Evolutionary conservation across 371 early-diverging fungal genomes (phyloP), one percentile per base, ranked within the genome.

Genomic region (Lichtheimia ornata): DNA sequence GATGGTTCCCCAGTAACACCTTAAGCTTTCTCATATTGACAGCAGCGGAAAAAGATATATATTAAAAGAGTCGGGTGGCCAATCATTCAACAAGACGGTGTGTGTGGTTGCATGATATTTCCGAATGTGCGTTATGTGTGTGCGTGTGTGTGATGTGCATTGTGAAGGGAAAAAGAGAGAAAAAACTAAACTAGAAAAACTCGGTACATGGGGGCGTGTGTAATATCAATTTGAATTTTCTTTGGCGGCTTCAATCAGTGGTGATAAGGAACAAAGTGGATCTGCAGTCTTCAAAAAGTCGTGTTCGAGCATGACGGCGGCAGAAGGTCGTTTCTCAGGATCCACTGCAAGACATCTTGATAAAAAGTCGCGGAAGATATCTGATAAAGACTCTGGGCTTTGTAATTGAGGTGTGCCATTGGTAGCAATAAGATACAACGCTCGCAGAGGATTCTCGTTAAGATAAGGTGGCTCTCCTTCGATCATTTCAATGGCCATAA

Each of bases 391-490:
- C 53, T 90, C 89, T 7, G 93, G 93, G 50, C 91, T 84, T 67
- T 92, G 88, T 17, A 94, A 69, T 58, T 84, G 79, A 15, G 94
- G 94, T 28, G 94, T 93, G 12, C 94, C 94, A 60, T 91, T 93
- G 14, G 94, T 94, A 3, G 93, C 94, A 74, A 94, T 94, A 59
- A 94, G 76, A 63, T 94, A 94, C 17, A 94, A 77, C 17, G 94
- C 94, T 49, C 88, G 75, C 28, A 93, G 71, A 5, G 92, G 91
- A 61, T 92, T 88, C 62, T 93, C 93, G 62, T 92, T 87, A 42
- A 94, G 73, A 69, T 94, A 96, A 28, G 97, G 97, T 24, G 95
- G 94, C 59, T 90, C 91, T 13, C 94, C 92, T 70, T 90, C 85
- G 53, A 89, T 75, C 85, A 91, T 85, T 69, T 94, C 92, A 59